Conservation (phyloP, 129 eudicot genomes). For the Flaveria trinervia region DNA sequence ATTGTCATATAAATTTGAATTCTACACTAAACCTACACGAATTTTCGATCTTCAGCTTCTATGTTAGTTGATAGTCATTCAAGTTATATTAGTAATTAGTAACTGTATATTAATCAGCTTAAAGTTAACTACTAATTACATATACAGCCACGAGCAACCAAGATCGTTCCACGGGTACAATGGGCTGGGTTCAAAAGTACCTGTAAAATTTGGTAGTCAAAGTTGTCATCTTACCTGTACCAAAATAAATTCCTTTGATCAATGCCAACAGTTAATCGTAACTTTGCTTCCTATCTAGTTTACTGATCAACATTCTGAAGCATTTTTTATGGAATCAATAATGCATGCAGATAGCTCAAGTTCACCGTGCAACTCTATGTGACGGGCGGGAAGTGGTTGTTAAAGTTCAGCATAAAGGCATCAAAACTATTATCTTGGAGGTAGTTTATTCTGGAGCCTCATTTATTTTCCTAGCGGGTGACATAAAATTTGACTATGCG, state of each 20-base stretch:
- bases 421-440: conserved; percentile 81
- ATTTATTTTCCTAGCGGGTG: neutral
- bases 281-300: conserved; percentile 3
- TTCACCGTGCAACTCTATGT: conserved; percentile 86
- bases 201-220: neutral
- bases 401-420: conserved; percentile 95
- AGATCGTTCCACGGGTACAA: neutral
- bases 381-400: conserved; percentile 94
- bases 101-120: neutral
- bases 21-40: neutral
- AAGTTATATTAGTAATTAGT: neutral
- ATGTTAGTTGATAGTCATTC: neutral
- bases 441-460: conserved; percentile 39
- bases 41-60: too few species aligned
- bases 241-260: neutral
- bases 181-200: neutral
- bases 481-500: neutral
- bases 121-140: neutral
- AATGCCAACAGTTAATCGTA: neutral
- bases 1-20: neutral
- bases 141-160: neutral
- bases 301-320: neutral
- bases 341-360: conserved; percentile 86
- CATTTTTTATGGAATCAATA: neutral
- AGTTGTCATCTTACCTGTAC: neutral